A percentile compares a stretch with the other conserved stretches of the same genome.
These are phyloP conservation scores for Brachypodium distachyon DNA, from an alignment of 202 grass and related monocot genomes.

Conservation along the genomic window DNA sequence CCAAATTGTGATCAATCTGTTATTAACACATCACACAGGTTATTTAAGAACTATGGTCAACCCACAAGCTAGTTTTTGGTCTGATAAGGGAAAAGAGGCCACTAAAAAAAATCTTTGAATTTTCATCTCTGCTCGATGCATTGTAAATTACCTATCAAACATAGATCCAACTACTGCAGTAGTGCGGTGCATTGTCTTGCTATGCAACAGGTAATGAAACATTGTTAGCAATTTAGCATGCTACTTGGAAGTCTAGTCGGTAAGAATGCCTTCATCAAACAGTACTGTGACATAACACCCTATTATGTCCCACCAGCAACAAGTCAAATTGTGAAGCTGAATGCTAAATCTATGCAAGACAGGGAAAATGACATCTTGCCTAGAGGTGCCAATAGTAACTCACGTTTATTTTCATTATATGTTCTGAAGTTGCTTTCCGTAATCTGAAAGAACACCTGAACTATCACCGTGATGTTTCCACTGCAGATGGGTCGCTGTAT, in stretches of 20 bases:
- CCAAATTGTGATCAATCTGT: neutral
- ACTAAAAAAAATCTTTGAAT: neutral
- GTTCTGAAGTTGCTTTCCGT: neutral
- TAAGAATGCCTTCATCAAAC: neutral
- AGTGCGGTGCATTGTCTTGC: too few relatives aligned
- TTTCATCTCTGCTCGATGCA: neutral
- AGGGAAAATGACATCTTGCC: slow-evolving; percentile 13
- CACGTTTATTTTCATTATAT: neutral
- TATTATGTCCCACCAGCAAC: neutral
- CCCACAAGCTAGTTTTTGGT: neutral
- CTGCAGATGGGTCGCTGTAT: neutral
- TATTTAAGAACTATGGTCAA: slow-evolving; percentile 3
- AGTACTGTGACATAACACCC: neutral
- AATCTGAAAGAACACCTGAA: slow-evolving; percentile 21
- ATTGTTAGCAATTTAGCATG: neutral
- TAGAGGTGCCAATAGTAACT: slow-evolving; percentile 5
- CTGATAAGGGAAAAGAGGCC: neutral
- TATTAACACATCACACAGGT: neutral
- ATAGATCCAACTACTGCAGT: neutral
- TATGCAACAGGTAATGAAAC: neutral
- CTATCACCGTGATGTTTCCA: slow-evolving; percentile 11
- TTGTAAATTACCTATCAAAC: neutral
- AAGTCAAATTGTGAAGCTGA: neutral
- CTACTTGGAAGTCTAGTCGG: neutral
- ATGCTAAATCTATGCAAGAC: slow-evolving; percentile 4